These are phyloP conservation scores for Arabis alpina DNA, from an alignment of 345 rosid genomes.

Conservation along the genomic window DNA sequence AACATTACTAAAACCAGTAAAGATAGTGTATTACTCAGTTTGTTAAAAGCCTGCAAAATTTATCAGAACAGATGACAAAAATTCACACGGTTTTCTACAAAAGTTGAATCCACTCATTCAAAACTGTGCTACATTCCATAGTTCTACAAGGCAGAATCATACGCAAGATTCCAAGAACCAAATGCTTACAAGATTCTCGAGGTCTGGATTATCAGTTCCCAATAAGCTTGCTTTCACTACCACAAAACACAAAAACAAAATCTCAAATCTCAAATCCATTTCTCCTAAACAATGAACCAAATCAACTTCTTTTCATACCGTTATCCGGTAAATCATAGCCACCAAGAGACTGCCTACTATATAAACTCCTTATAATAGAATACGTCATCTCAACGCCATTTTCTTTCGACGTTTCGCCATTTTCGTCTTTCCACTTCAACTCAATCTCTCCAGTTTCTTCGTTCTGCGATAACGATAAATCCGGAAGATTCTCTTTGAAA, in stretches of 20 bases:
- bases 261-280: constrained; percentile 6
- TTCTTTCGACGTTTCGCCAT: constrained; percentile 40
- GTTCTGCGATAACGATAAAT: constrained; percentile 48
- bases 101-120: background rate
- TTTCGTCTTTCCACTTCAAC: constrained; percentile 51
- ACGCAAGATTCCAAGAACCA: background rate
- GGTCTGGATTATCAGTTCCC: constrained; percentile 49
- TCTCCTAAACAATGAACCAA: background rate
- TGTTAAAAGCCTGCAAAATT: background rate
- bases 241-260: constrained; percentile 37
- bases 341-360: no score
- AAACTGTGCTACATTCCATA: background rate
- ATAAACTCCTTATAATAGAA: constrained; percentile 59
- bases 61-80: background rate
- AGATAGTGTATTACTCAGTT: background rate
- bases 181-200: constrained; percentile 59
- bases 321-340: constrained; percentile 59
- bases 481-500: constrained; percentile 68
- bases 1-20: constrained; percentile 9
- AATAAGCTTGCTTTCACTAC: constrained; percentile 61
- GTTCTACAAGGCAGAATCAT: background rate
- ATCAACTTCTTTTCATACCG: constrained; percentile 39
- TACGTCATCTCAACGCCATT: constrained; percentile 48
- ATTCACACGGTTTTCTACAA: background rate
- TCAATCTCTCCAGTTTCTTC: constrained; percentile 59